phyloP scores from a whole-genome alignment of 2,329 filamentous ascomycete genomes.

The Ceratocystis harringtonii region DNA sequence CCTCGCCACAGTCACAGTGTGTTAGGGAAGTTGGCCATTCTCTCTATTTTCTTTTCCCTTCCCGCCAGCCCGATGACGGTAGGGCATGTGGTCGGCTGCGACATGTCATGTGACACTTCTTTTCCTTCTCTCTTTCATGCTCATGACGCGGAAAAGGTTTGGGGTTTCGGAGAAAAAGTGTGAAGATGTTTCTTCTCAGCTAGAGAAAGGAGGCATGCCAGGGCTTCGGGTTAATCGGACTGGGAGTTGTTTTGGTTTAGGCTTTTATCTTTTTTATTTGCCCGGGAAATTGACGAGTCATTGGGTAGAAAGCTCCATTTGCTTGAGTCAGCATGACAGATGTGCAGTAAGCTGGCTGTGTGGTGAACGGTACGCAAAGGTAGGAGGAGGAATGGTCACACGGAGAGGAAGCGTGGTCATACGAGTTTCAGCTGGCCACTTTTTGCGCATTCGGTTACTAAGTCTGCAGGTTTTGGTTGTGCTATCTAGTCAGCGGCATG shows the following conservation, averaged over 20 bases:
- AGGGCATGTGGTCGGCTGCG: neutral
- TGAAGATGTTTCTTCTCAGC: neutral
- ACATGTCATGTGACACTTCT: neutral
- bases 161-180: neutral
- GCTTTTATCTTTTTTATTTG: too few relatives aligned
- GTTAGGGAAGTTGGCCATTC: too few relatives aligned
- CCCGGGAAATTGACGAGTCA: neutral
- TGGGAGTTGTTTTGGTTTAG: neutral
- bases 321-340: neutral
- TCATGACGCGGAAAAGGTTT: neutral
- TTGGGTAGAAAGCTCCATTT: neutral
- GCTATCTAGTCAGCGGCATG: neutral
- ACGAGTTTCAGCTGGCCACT: neutral
- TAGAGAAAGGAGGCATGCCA: neutral
- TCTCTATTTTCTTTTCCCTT: too few relatives aligned
- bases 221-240: neutral
- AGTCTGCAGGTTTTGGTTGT: neutral
- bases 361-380: neutral
- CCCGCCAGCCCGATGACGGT: neutral
- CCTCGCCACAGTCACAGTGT: too few relatives aligned
- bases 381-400: neutral
- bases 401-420: neutral
- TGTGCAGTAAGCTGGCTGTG: neutral
- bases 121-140: neutral
- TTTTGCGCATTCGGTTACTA: neutral